Percentiles rank a stretch among this genome's conserved stretches.
phyloP scores from a whole-genome alignment of 805 yeast species.

The Yarrowia sp. region DNA sequence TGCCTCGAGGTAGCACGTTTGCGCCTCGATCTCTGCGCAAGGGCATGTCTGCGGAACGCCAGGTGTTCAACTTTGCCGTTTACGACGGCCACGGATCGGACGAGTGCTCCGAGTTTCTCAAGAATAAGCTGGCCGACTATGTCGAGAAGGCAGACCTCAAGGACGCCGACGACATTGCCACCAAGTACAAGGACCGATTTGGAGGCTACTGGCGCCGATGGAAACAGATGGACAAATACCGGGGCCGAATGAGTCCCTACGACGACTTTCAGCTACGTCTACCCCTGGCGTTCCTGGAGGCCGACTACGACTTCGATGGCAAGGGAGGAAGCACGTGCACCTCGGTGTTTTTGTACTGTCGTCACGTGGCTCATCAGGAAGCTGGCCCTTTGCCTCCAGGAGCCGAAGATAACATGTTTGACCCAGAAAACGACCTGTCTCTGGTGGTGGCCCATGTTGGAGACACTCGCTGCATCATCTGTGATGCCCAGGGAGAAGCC shows the following conservation, averaged over 20 bases:
- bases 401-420: constrained; percentile 33
- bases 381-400: constrained; percentile 26
- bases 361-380: constrained; percentile 24
- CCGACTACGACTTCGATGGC: constrained; percentile 64
- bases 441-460: constrained; percentile 89
- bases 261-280: constrained; percentile 70
- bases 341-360: constrained; percentile 61
- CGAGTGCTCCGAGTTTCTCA: constrained; percentile 70
- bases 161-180: constrained; percentile 56
- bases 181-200: constrained; percentile 63
- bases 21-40: constrained; percentile 43
- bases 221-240: constrained; percentile 56
- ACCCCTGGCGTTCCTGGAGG: constrained; percentile 66
- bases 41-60: constrained; percentile 43
- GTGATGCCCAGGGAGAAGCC: constrained; percentile 81
- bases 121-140: constrained; percentile 58
- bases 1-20: constrained; percentile 51
- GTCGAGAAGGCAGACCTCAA: constrained; percentile 57
- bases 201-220: constrained; percentile 90
- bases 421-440: constrained; percentile 38
- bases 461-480: constrained; percentile 85
- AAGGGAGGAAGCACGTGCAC: constrained; percentile 76
- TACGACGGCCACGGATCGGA: constrained; percentile 97
- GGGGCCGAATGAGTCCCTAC: constrained; percentile 45
- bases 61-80: constrained; percentile 72